Evolutionary conservation across 805 yeast genomes (phyloP), one percentile per base, ranked within the genome.

Genomic region (Ascoidea asiatica): DNA sequence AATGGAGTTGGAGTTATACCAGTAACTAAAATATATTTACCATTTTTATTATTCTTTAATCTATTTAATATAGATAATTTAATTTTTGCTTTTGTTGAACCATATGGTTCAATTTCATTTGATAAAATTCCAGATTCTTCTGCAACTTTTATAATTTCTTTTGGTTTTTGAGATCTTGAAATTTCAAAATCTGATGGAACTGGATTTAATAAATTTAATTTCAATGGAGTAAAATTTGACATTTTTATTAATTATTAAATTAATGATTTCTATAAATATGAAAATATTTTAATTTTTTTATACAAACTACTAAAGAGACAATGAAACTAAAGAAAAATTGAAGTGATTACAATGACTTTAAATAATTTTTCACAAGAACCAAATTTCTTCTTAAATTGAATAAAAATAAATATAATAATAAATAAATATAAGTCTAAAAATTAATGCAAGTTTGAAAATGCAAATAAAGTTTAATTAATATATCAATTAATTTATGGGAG

Each of bases 1-100:
- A 82, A 67, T 20, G 92, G 90, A 19, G 92, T 82, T 44, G 92
- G 92, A 3, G 92, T 82, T 54, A 82, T 82, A 64, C 92, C 92
- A 4, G 92, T 80, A 46, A 82, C 89, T 51, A 82, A 66, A 36
- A 82, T 73, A 59, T 82, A 82, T 56, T 80, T 73, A 61, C 87
- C 92, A 58, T 81, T 74, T 44, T 66, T 65, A 54, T 67, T 64
- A 56, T 77, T 65, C 48, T 75, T 60, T 54, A 81, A 66, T 59
- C 88, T 75, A 47, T 80, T 74, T 56, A 78, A 72, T 43, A 79
- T 67, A 42, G 75, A 70, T 48, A 81, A 63, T 33, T 78, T 77
- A 41, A 83, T 83, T 62, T 83, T 83, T 48, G 88, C 92, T 62
- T 83, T 83, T 58, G 79, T 74, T 49, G 75, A 72, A 6, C 92